These are phyloP conservation scores for Candida boleticola DNA, from an alignment of 805 yeast species.

Conservation along the genomic window DNA sequence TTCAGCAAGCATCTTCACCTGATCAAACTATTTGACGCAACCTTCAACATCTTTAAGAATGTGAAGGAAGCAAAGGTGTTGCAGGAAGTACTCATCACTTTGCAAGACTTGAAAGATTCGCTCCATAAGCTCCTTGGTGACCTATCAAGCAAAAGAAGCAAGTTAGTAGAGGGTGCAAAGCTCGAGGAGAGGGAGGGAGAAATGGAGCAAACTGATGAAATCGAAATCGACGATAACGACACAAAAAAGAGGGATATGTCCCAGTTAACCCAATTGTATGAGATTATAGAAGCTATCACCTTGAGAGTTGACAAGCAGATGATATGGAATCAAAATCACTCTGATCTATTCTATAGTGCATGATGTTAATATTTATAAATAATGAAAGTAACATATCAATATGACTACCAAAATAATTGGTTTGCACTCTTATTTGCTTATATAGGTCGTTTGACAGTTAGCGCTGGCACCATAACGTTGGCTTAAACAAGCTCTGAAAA, in stretches of 20 bases:
- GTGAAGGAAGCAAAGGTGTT: not conserved
- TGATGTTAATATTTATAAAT: too few relatives aligned
- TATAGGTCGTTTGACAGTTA: too few relatives aligned
- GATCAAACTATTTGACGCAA: not conserved
- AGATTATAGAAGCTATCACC: not conserved
- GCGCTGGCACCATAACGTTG: too few relatives aligned
- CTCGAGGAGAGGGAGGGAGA: not conserved
- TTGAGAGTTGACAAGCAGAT: not conserved
- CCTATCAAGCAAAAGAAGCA: not conserved
- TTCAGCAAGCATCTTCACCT: not conserved
- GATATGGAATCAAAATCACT: not conserved
- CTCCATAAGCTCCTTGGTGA: not conserved
- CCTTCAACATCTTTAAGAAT: not conserved
- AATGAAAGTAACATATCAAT: too few relatives aligned
- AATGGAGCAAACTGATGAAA: not conserved
- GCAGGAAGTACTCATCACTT: not conserved
- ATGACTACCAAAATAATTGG: too few relatives aligned
- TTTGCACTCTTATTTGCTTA: too few relatives aligned
- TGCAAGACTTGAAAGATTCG: not conserved
- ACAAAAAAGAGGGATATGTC: not conserved
- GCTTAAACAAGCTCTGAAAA: too few relatives aligned
- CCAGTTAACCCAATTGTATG: not conserved
- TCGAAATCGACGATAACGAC: not conserved
- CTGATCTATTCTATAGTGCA: not conserved
- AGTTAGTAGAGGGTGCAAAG: not conserved